Evolutionary conservation across 192 early-diverging fungal genomes (phyloP), one percentile per base, ranked within the genome.

Genomic region (Coemansia sp.): DNA sequence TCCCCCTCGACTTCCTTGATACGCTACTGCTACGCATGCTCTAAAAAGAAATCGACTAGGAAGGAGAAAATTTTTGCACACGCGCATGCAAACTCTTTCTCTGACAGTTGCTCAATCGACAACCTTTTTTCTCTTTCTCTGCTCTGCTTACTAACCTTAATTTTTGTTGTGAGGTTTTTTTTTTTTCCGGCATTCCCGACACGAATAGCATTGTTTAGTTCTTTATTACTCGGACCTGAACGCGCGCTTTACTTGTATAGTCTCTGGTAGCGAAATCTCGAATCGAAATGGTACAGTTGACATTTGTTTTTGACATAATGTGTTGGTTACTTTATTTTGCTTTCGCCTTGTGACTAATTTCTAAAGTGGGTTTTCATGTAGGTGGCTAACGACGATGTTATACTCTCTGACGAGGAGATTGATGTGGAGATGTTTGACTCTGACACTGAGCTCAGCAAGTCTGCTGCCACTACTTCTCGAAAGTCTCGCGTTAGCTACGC

Each of bases 341-440:
- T 50, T 20, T 22, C 8, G 36, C 40, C 0, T 24, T 12, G 36
- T 62, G 12, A 40, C 22, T 62, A 62, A 62, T 15, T 5, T 27
- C 12, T 11, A 22, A 24, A 8, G 29, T 29, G 29, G 13, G 58
- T 27, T 38, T 62, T 39, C 13, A 40, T 41, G 36, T 62, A 62
- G 61, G 9, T 20, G 38, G 61, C 61, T 11, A 62, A 62, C 61
- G 61, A 41, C n/a, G 83, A 85, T 66, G 73, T 69, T 57, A 22
- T 74, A 52, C 72, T 72, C 50, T 80, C 78, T 2, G 83, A 85
- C 57, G 83, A 85, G 70, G 78, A 85, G 33, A 85, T 85, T 55
- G 83, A 85, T 57, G 66, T 85, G 58, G 83, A 80, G 63, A 80
- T 85, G 78, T 77, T 85, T 67, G 83, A 85, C 70, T 85, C 83